Conservation (phyloP, 202 grass and related monocot genomes). For the Elaeis oleifera region DNA sequence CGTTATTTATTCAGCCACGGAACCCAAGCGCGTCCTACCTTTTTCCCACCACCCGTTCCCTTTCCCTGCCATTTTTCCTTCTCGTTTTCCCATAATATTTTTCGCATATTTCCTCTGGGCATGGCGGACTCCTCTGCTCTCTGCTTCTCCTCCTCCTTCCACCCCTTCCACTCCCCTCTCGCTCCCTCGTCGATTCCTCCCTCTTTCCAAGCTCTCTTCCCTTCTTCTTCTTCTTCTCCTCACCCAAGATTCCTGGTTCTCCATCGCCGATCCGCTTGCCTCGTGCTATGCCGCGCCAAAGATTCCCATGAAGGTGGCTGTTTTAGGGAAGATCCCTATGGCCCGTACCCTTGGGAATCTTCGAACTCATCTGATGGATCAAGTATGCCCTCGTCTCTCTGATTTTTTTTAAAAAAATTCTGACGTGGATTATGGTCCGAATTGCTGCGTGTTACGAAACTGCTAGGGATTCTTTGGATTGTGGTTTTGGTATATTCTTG, state of each 20-base stretch:
- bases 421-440: not conserved
- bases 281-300: constrained; percentile 34
- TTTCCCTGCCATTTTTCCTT: too few species aligned
- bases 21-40: too few species aligned
- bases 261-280: not conserved
- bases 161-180: constrained; percentile 11
- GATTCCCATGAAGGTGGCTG: constrained; percentile 37
- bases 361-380: constrained; percentile 43
- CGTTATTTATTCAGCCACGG: too few species aligned
- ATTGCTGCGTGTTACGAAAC: not conserved
- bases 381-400: constrained; percentile 26
- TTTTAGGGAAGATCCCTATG: constrained; percentile 65
- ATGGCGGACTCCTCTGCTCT: constrained; percentile 77
- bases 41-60: too few species aligned
- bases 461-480: too few species aligned
- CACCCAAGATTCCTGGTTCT: not conserved
- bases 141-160: constrained; percentile 24
- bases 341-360: constrained; percentile 90
- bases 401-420: not conserved
- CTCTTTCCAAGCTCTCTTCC: not conserved
- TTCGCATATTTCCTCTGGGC: not conserved
- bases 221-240: constrained; percentile 11
- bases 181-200: not conserved
- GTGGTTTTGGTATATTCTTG: too few species aligned
- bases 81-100: not conserved